Evolutionary conservation across 2,329 filamentous ascomycete genomes (phyloP), one percentile per base, ranked within the genome.

Genomic region (Calonectria ilicicola): DNA sequence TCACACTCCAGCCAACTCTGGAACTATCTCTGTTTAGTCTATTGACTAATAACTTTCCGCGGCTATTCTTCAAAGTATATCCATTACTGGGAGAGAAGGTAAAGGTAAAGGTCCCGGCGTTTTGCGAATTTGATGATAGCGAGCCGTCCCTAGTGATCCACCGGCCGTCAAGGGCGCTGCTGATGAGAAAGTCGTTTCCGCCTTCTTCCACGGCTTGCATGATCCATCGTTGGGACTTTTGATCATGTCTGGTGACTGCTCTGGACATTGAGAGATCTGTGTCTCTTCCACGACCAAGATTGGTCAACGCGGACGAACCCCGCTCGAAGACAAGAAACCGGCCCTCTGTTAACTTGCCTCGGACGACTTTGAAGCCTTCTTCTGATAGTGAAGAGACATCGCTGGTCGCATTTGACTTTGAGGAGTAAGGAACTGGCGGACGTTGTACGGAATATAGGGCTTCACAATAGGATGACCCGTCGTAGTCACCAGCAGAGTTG

Each of bases 81-180:
- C 78, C 78, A 27, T 73, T 70, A 38, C 75, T 69, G 1, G 74
- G n/a, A 2, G 53, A 51, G 38, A 78, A 81, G 9, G 56, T 63
- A 10, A 79, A 65, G 1, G 58, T 73, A 17, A 80, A 77, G 0
- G 75, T 67, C 2, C 72, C 49, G 1, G 79, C 77, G 9, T 73
- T 40, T 15, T 42, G 49, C 69, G 76, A 32, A 75, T 26, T 42
- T 21, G n/a, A 21, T 46, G 49, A 58, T 40, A 75, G 32, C 12
- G 21, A 38, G 19, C 44, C 44, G 19, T 38, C 46, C 8, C 29
- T 26, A 2, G 63, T 65, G 19, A 66, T 42, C 32, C 29, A 77
- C 21, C 29, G 42, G 26, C 38, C 21, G 26, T 68, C 47, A n/a
- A 47, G 1, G 91, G 96, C 0, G 89, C 91, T 1, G 92, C 96